These are phyloP conservation scores for Combretum micranthum DNA, from an alignment of 345 rosid genomes.

Conservation along the genomic window DNA sequence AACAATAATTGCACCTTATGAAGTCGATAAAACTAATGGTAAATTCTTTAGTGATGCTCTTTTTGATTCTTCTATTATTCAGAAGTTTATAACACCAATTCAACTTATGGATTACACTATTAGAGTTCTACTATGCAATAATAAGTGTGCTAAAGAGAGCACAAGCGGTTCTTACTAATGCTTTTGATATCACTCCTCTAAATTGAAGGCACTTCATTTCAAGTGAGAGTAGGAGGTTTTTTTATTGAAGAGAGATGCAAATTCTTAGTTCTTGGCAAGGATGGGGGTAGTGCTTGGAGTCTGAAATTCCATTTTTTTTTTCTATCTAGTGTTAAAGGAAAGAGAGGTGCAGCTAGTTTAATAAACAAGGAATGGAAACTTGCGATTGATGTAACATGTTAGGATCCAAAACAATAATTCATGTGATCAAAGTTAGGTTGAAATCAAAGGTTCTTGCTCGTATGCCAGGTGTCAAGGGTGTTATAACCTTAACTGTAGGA, in stretches of 20 bases:
- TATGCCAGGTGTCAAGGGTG: constrained; percentile 62
- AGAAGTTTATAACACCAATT: constrained; percentile 58
- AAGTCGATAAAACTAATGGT: constrained; percentile 54
- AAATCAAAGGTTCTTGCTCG: constrained; percentile 78
- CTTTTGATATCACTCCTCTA: constrained; percentile 66
- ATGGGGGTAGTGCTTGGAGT: constrained; percentile 33
- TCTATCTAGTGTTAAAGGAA: constrained; percentile 91
- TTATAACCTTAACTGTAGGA: constrained; percentile 25
- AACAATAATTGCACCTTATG: constrained; percentile 68
- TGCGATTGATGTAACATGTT: constrained; percentile 56
- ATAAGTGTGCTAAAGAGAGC: constrained; percentile 85
- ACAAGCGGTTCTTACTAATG: constrained; percentile 84
- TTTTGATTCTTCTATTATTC: constrained; percentile 56
- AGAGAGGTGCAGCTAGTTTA: constrained; percentile 72
- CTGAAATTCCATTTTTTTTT: constrained; percentile 82
- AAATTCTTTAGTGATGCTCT: constrained; percentile 33
- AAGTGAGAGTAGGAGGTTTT: constrained; percentile 86
- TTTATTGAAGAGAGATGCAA: constrained; percentile 93
- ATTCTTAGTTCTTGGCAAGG: constrained; percentile 81
- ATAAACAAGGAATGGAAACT: constrained; percentile 94
- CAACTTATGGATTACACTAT: constrained; percentile 54
- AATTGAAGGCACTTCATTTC: constrained; percentile 76
- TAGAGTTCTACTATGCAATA: constrained; percentile 70
- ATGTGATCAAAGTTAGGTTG: constrained; percentile 59
- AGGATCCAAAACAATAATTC: constrained; percentile 93